Percentiles rank a stretch among this genome's conserved stretches.
phyloP scores from a whole-genome alignment of 495 filamentous ascomycete genomes.

The Hyaloscypha bicolor region DNA sequence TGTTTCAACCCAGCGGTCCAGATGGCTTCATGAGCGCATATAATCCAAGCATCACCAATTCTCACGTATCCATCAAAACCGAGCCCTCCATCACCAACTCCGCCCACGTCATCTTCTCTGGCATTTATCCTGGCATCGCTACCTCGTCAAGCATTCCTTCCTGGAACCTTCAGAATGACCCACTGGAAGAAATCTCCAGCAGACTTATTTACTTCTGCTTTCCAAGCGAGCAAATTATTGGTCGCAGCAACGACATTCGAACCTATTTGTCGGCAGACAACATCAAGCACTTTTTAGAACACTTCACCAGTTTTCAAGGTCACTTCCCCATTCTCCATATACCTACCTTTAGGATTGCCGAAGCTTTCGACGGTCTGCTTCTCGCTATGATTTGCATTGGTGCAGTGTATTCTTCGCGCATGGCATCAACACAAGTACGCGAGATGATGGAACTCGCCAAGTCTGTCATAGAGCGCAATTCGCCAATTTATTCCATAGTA shows the following conservation, averaged over 20 bases:
- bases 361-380: constrained; percentile 61
- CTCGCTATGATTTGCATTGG: constrained; percentile 66
- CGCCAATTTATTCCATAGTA: constrained; percentile 44
- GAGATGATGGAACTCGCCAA: constrained; percentile 59
- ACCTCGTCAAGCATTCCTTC: constrained; percentile 40
- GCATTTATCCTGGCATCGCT: constrained; percentile 42
- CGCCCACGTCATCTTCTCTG: constrained; percentile 44
- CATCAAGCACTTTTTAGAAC: constrained; percentile 62
- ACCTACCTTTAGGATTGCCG: constrained; percentile 63
- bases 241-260: constrained; percentile 45
- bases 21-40: constrained; percentile 62
- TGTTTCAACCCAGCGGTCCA: constrained; percentile 70
- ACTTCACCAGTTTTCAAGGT: constrained; percentile 63
- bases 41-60: constrained; percentile 52
- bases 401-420: constrained; percentile 63
- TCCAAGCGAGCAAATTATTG: constrained; percentile 39
- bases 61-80: constrained; percentile 54
- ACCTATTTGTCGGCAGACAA: constrained; percentile 58
- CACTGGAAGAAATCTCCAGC: constrained; percentile 51
- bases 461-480: constrained; percentile 51
- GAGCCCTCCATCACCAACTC: constrained; percentile 44
- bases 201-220: constrained; percentile 58
- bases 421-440: constrained; percentile 55
- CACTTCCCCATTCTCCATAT: constrained; percentile 72
- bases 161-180: constrained; percentile 47